Conservation (phyloP, 495 filamentous ascomycete genomes). For the Penicillium dipodomyicola region DNA sequence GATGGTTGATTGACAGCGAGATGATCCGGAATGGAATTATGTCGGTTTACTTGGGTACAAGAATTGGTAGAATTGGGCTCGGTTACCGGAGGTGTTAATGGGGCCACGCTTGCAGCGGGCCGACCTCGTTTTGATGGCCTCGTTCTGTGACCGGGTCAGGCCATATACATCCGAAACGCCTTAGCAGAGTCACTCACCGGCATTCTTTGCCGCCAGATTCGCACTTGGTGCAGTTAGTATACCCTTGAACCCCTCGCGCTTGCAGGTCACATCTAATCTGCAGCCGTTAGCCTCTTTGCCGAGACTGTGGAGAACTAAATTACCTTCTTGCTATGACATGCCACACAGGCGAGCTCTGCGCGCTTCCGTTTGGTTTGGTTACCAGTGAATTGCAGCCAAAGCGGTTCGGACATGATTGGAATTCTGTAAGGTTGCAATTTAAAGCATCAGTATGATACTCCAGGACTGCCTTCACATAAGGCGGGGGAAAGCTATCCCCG, state of each 20-base stretch:
- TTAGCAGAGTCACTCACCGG: constrained; percentile 14
- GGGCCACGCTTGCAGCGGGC: constrained; percentile 7
- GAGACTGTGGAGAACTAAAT: background rate
- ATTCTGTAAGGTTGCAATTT: background rate
- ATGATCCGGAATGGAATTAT: background rate
- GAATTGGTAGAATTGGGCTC: constrained; percentile 3
- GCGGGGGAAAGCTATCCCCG: constrained; percentile 2
- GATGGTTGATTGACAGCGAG: background rate
- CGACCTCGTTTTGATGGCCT: constrained; percentile 25
- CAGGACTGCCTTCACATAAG: background rate
- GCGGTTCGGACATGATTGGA: constrained; percentile 11
- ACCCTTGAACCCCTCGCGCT: constrained; percentile 23
- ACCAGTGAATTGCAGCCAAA: constrained; percentile 20
- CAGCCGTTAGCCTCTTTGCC: background rate
- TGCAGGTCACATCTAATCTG: constrained; percentile 38
- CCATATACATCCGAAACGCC: background rate
- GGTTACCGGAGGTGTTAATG: constrained; percentile 7
- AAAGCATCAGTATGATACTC: background rate
- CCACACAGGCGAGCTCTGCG: constrained; percentile 33
- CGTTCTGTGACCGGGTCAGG: background rate
- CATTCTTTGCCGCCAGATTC: constrained; percentile 26
- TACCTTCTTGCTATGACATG: constrained; percentile 40
- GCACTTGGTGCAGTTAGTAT: constrained; percentile 31
- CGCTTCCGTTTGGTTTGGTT: constrained; percentile 31
- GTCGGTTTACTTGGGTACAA: background rate